Conservation (phyloP, 352 stramenopile species). For the Elongisporangium senticosum region DNA sequence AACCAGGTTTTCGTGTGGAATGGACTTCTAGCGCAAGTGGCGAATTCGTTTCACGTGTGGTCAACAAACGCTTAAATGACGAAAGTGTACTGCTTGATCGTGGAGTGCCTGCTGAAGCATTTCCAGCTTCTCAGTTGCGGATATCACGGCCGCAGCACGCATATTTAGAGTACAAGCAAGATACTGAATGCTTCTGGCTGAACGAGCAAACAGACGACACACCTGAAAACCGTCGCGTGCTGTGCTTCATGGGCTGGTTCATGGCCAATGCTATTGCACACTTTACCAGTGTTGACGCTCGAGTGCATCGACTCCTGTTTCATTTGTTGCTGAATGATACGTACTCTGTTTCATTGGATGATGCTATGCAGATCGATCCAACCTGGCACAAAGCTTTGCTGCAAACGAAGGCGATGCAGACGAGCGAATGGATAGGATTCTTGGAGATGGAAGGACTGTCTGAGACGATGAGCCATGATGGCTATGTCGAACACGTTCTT, state of each 20-base stretch:
- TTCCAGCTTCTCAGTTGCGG: constrained; percentile 29
- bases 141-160: constrained; percentile 33
- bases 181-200: constrained; percentile 59
- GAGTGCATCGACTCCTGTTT: constrained; percentile 47
- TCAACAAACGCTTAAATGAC: constrained; percentile 41
- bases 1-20: constrained; percentile 31
- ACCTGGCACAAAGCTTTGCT: constrained; percentile 34
- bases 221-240: constrained; percentile 19
- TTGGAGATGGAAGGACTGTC: constrained; percentile 49
- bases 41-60: constrained; percentile 27
- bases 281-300: constrained; percentile 27
- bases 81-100: constrained; percentile 48
- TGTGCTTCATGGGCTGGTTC: constrained; percentile 62
- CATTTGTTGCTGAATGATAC: constrained; percentile 29
- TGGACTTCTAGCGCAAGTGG: constrained; percentile 13
- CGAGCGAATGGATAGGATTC: constrained; percentile 41
- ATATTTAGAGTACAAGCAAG: constrained; percentile 53
- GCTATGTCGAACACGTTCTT: constrained; percentile 41
- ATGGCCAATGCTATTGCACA: constrained; percentile 48
- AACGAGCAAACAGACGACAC: constrained; percentile 35
- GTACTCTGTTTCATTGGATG: constrained; percentile 31
- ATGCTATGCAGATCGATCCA: constrained; percentile 38
- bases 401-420: constrained; percentile 42
- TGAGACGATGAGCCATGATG: constrained; percentile 27
- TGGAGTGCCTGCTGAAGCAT: constrained; percentile 24